phyloP scores from a whole-genome alignment of 805 yeast species.

The Kodamaea laetipori region DNA sequence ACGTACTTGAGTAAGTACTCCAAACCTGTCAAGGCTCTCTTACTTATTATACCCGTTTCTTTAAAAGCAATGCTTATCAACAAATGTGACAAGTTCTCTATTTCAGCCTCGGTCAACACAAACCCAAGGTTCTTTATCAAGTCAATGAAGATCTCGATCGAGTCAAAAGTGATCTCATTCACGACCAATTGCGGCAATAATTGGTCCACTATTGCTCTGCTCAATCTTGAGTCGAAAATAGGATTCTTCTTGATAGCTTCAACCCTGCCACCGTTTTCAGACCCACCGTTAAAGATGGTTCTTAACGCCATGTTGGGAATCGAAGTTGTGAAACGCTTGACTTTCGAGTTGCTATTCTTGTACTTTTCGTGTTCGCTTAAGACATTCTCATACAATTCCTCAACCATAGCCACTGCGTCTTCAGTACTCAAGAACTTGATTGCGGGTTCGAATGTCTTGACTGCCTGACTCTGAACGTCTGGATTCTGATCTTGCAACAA shows the following conservation, averaged over 20 bases:
- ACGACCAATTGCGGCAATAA: constrained; percentile 42
- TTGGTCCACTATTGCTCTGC: constrained; percentile 34
- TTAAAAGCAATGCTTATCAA: constrained; percentile 41
- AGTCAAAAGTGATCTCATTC: constrained; percentile 49
- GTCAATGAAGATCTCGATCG: constrained; percentile 62
- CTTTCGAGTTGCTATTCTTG: constrained; percentile 12
- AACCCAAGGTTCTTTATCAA: constrained; percentile 52
- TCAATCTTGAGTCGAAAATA: constrained; percentile 18
- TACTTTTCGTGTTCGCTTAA: constrained; percentile 21
- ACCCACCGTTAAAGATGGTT: constrained; percentile 34
- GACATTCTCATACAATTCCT: constrained; percentile 27
- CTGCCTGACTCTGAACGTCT: constrained; percentile 76
- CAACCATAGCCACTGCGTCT: constrained; percentile 32
- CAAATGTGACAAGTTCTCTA: constrained; percentile 25
- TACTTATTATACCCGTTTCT: constrained; percentile 44
- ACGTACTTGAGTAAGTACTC: constrained; percentile 40
- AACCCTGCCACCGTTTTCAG: neutral
- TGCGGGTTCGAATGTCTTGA: constrained; percentile 55
- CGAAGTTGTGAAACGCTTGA: constrained; percentile 43
- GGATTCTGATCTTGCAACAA: constrained; percentile 61
- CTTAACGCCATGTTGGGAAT: constrained; percentile 57
- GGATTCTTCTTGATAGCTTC: neutral
- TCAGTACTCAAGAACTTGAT: constrained; percentile 39
- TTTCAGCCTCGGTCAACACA: constrained; percentile 38
- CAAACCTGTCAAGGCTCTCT: constrained; percentile 51